Base-by-base conservation (phyloP, 257 asterid species). In the Gynochthodes officinalis region DNA sequence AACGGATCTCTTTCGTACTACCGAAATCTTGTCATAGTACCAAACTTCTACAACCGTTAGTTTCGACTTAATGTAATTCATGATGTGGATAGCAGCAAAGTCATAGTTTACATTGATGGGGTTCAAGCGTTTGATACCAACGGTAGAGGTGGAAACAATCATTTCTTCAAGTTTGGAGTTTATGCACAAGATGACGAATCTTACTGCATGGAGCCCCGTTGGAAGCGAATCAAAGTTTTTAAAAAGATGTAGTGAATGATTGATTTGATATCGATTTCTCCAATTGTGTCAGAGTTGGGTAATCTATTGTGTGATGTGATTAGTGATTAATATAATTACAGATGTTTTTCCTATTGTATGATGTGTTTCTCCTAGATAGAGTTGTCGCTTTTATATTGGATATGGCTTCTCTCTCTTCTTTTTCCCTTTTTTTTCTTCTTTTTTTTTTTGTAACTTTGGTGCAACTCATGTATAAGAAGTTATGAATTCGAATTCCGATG, bases 131-230 rank as follows among this genome's bases (percentile, higher is more conserved):
- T 61, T 48, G 73, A 67, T 30, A 58, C 75, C 10, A 18, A 40
- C 0, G 84, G 80, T 2, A 72, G 84, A 77, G 79, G 79, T 10
- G 83, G 81, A 32, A 53, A 25, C 4, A 58, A 33, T 23, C 87
- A 80, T 59, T 75, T 63, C 65, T 77, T 83, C 67, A 83, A 80
- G 44, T 80, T 75, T 61, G 85, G 83, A 28, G 87, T 83, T 21
- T 83, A 83, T 78, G 74, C 83, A 11, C 83, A 80, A 14, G 25
- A 39, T 55, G 69, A 65, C 70, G 79, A 40, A 12, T 83, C 87
- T 44, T 27, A 75, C 52, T 66, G 63, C 10, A 83, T 80, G 84
- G 87, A 83, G 39, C 78, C 83, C 11, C 80, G 82, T 18, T 83
- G 83, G 85, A 80, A 49, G 71, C 69, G 75, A 4, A 65, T 83